Conservation (phyloP, 257 asterid species). For the Gentiana straminea region DNA sequence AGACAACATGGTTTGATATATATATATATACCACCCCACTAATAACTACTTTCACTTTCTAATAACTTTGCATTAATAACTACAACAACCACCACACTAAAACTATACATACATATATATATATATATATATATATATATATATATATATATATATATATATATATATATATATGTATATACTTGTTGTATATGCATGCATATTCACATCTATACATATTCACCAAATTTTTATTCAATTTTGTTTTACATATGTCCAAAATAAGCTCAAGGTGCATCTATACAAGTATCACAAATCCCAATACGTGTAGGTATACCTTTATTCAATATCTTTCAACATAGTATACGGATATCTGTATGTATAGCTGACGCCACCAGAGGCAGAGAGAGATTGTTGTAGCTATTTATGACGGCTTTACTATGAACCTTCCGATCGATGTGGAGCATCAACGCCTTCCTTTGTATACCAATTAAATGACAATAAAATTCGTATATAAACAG, state of each 20-base stretch:
- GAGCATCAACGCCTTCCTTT: too few relatives aligned
- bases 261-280: not conserved
- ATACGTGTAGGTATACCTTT: not conserved
- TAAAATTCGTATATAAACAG: too few relatives aligned
- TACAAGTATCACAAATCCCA: not conserved
- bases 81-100: not conserved
- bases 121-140: not conserved
- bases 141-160: not conserved
- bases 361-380: too few relatives aligned
- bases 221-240: too few relatives aligned
- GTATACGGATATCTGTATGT: too few relatives aligned
- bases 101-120: not conserved
- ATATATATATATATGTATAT: not conserved
- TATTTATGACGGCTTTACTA: too few relatives aligned
- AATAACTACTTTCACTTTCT: not conserved
- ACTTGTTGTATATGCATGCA: not conserved
- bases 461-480: too few relatives aligned
- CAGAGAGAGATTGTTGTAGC: too few relatives aligned
- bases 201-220: not conserved
- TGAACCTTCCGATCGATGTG: too few relatives aligned
- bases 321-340: not conserved
- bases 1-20: not conserved
- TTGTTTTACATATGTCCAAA: not conserved
- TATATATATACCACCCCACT: not conserved
- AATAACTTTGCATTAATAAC: too few relatives aligned